Evolutionary conservation across 495 filamentous ascomycete genomes (phyloP), one percentile per base, ranked within the genome.

Genomic region (Aspergillus baeticus): DNA sequence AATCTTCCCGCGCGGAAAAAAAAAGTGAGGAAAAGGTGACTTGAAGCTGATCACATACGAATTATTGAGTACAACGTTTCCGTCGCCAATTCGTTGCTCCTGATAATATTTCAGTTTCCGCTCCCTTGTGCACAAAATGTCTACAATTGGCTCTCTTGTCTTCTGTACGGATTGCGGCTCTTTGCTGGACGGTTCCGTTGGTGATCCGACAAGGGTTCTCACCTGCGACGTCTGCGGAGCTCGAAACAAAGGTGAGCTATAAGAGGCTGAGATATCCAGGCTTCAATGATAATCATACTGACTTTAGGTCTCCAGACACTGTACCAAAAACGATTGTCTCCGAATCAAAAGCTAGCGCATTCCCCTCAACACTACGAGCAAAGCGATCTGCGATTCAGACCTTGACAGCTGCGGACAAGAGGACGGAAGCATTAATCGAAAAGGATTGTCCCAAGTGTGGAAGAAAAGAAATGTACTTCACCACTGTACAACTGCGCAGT

Each of bases 151-250:
- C 21, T 94, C 91, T 26, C 77, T 96, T 29, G 84, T 96, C 37
- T 98, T 98, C 74, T 97, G 94, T 75, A 91, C 84, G 15, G 90
- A 92, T 68, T 96, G 93, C 69, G 92, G 93, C 43, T 93, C 96
- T 70, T 81, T 97, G 2, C 81, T 98, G 42, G 90, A 94, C 21
- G 81, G 83, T 21, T 89, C 89, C 20, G 84, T 87, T 45, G 89
- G 90, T 36, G 82, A 84, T 58, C 77, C 82, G 52, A 87, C 90
- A 64, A 86, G 85, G 14, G 84, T 88, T 51, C 72, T 98, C 20
- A 74, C 78, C 58, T 98, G 93, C 77, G 85, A 87, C 61, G 85
- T 92, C 62, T 98, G 94, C 71, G 90, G 90, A 43, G 79, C 88
- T 26, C 78, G 86, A 51, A 94, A 92, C 59, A 87, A 82, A 22